These are phyloP conservation scores for Rhododendron molle DNA, from an alignment of 148 eudicot species.

Conservation along the genomic window DNA sequence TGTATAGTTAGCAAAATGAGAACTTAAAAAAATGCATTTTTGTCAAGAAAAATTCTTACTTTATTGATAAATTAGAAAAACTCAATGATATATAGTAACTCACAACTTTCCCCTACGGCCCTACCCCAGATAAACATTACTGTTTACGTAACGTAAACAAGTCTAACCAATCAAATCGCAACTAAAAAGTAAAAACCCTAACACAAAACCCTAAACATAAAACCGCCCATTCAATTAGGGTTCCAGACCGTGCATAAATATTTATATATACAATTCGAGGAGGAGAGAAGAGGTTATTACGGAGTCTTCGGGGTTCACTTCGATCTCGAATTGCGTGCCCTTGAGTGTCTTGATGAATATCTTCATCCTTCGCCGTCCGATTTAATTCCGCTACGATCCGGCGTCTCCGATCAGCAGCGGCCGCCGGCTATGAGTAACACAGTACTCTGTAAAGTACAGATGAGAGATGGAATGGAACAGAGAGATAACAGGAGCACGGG, in stretches of 20 bases:
- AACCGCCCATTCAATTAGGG: not conserved
- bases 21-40: too few species aligned
- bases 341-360: slow-evolving; percentile 70
- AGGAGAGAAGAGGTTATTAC: slow-evolving; percentile 25
- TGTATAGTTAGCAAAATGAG: too few species aligned
- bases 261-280: not conserved
- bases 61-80: too few species aligned
- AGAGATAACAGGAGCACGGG: not conserved
- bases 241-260: not conserved
- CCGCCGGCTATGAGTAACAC: not conserved
- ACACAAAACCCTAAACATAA: not conserved
- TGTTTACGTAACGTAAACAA: too few species aligned
- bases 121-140: not conserved
- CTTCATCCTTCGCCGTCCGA: slow-evolving; percentile 41
- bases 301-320: slow-evolving; percentile 65
- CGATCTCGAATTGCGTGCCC: slow-evolving; percentile 71
- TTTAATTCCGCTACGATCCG: not conserved
- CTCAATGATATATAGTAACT: too few species aligned
- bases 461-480: not conserved
- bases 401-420: slow-evolving; percentile 20
- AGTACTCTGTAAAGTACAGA: not conserved
- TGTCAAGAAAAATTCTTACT: too few species aligned
- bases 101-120: not conserved
- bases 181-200: not conserved
- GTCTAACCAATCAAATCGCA: not conserved